Percentiles rank a stretch among this genome's conserved stretches.
These are phyloP conservation scores for Nicotiana undulata DNA, from an alignment of 257 asterid species.

Conservation along the genomic window DNA sequence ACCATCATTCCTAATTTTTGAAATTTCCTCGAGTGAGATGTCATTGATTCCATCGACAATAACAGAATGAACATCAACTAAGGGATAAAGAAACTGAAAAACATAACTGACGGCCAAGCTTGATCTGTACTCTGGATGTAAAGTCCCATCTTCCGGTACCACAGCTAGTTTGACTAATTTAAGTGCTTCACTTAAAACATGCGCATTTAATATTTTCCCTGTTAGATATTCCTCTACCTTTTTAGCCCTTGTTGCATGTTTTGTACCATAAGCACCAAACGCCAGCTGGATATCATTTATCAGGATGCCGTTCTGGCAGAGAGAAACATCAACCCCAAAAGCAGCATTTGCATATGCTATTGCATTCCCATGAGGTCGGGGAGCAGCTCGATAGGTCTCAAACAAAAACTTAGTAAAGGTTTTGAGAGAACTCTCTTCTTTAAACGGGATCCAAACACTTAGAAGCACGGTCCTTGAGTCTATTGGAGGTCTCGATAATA, in stretches of 20 bases:
- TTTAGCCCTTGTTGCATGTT: slow-evolving; percentile 39
- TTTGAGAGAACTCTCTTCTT: slow-evolving; percentile 5
- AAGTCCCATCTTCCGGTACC: slow-evolving; percentile 46
- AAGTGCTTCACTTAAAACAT: slow-evolving; percentile 36
- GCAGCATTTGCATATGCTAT: slow-evolving; percentile 62
- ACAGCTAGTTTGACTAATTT: slow-evolving; percentile 40
- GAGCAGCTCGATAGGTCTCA: slow-evolving; percentile 57
- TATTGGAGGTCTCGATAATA: slow-evolving; percentile 37
- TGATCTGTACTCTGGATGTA: slow-evolving; percentile 40
- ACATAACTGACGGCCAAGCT: slow-evolving; percentile 54
- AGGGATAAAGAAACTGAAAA: slow-evolving; percentile 41
- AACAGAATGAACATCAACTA: slow-evolving; percentile 10
- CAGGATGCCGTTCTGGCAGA: slow-evolving; percentile 19
- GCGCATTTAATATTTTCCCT: slow-evolving; percentile 25
- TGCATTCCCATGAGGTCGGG: slow-evolving; percentile 66
- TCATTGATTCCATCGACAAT: slow-evolving; percentile 10
- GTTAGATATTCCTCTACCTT: slow-evolving; percentile 44
- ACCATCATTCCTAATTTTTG: slow-evolving; percentile 1
- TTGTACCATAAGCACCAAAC: slow-evolving; percentile 56
- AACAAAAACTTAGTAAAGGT: slow-evolving; percentile 26
- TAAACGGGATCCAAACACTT: slow-evolving; percentile 42
- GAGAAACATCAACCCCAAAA: slow-evolving; percentile 48
- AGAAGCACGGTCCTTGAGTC: slow-evolving; percentile 44
- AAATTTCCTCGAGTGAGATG: slow-evolving; percentile 11
- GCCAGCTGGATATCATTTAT: slow-evolving; percentile 31